Conservation (phyloP, 2,329 filamentous ascomycete species). For the Plectosphaerella cucumerina region DNA sequence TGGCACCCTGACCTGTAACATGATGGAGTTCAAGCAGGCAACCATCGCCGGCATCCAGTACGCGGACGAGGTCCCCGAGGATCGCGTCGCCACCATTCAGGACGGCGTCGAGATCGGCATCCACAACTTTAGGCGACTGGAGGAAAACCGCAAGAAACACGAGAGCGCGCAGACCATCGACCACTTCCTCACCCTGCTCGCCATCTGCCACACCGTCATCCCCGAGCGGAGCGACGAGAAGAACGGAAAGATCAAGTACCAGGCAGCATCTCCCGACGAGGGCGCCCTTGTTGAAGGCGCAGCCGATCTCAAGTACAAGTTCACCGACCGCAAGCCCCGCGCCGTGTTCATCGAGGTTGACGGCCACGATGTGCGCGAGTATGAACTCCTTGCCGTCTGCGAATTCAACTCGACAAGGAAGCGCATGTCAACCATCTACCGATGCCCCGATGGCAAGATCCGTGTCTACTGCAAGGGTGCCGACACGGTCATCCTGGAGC, state of each 20-base stretch:
- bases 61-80: slow-evolving; percentile 85
- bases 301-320: slow-evolving; percentile 78
- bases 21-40: slow-evolving; percentile 98
- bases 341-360: slow-evolving; percentile 79
- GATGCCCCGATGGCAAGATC: slow-evolving; percentile 93
- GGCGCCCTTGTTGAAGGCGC: slow-evolving; percentile 95
- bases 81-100: slow-evolving; percentile 73
- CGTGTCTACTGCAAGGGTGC: slow-evolving; percentile 94
- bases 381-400: slow-evolving; percentile 91
- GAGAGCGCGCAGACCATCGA: slow-evolving; percentile 51
- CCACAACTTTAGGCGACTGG: slow-evolving; percentile 76
- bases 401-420: slow-evolving; percentile 98
- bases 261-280: slow-evolving; percentile 95
- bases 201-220: slow-evolving; percentile 96
- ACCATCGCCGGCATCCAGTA: slow-evolving; percentile 93
- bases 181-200: slow-evolving; percentile 81
- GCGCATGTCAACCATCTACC: slow-evolving; percentile 95
- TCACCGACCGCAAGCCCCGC: slow-evolving; percentile 83
- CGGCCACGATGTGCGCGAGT: slow-evolving; percentile 66
- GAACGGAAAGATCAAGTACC: slow-evolving; percentile 84
- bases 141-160: slow-evolving; percentile 61
- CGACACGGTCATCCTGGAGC: slow-evolving; percentile 94
- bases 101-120: slow-evolving; percentile 76
- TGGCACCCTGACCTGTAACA: slow-evolving; percentile 93
- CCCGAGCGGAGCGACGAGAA: slow-evolving; percentile 81